These are phyloP conservation scores for Ceratocystiopsis minuta DNA, from an alignment of 2,329 filamentous ascomycete genomes.

Conservation along the genomic window DNA sequence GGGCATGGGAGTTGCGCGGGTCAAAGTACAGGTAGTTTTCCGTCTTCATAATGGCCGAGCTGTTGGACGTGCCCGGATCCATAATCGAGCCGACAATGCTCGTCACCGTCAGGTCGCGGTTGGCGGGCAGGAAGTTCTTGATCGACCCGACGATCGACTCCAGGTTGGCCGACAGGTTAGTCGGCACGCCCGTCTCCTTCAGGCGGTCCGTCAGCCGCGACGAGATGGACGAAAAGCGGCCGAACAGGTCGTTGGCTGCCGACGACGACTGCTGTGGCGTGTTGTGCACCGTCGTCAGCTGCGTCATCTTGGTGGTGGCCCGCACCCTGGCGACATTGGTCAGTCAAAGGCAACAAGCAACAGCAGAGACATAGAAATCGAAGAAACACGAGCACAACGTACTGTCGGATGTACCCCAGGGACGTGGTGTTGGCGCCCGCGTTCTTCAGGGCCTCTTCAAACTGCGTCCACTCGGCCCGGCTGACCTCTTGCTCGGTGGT, in stretches of 20 bases:
- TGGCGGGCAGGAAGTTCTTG: slow-evolving; percentile 93
- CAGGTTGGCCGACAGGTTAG: slow-evolving; percentile 56
- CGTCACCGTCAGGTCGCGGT: slow-evolving; percentile 88
- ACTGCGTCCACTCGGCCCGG: slow-evolving; percentile 65
- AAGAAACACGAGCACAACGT: too few relatives aligned
- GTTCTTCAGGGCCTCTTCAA: slow-evolving; percentile 64
- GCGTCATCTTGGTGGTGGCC: slow-evolving; percentile 88
- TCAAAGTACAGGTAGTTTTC: slow-evolving; percentile 97
- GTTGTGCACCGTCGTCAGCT: slow-evolving; percentile 79
- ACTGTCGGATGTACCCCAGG: slow-evolving; percentile 70
- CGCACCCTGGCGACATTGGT: slow-evolving; percentile 4
- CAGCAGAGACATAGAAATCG: too few relatives aligned
- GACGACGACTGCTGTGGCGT: slow-evolving; percentile 41
- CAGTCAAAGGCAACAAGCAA: too few relatives aligned
- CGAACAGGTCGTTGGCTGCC: slow-evolving; percentile 63
- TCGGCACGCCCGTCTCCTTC: slow-evolving; percentile 70
- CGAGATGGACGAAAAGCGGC: slow-evolving; percentile 82
- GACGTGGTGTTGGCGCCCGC: slow-evolving; percentile 61
- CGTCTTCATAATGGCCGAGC: slow-evolving; percentile 85
- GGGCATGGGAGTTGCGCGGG: slow-evolving; percentile 77
- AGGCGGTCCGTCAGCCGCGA: slow-evolving; percentile 85
- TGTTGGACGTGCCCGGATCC: slow-evolving; percentile 80
- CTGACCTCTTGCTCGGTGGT: slow-evolving; percentile 82
- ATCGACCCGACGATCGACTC: slow-evolving; percentile 89
- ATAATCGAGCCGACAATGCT: slow-evolving; percentile 98